Percentiles rank a stretch among this genome's conserved stretches.
phyloP scores from a whole-genome alignment of 306 rosid genomes.

The Amphicarpaea edgeworthii region DNA sequence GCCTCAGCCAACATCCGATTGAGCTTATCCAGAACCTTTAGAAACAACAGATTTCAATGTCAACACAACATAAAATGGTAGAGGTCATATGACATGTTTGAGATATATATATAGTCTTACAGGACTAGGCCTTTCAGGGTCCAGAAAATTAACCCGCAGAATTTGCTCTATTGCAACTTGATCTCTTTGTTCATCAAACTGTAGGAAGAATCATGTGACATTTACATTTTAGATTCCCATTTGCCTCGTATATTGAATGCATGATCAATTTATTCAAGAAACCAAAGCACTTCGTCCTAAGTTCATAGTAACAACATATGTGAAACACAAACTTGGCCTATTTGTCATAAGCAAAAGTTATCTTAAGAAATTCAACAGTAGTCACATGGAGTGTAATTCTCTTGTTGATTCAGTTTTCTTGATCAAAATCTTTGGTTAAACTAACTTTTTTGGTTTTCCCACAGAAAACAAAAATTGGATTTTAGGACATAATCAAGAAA shows the following conservation, averaged over 20 bases:
- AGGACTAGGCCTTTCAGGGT: conserved; percentile 76
- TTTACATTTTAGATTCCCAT: conserved; percentile 2
- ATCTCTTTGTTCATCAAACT: conserved; percentile 97
- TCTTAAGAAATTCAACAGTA: conserved; percentile 2
- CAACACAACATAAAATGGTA: not conserved
- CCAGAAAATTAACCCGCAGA: conserved; percentile 83
- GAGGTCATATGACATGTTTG: not conserved
- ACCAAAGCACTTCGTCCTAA: conserved; percentile 10
- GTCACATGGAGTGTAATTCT: not conserved
- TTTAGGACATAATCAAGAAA: no score
- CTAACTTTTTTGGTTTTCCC: not conserved
- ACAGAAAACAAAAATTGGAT: not conserved
- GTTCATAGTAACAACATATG: conserved; percentile 6
- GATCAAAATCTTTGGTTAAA: not conserved
- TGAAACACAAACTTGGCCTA: conserved; percentile 5
- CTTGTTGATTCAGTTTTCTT: not conserved
- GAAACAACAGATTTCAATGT: conserved; percentile 31
- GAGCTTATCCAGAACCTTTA: conserved; percentile 85
- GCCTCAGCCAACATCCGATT: conserved; percentile 87
- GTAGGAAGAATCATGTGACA: conserved; percentile 35
- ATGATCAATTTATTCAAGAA: not conserved
- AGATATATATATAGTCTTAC: conserved; percentile 54
- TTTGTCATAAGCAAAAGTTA: not conserved
- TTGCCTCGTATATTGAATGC: conserved; percentile 3
- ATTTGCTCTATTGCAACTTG: conserved; percentile 89